Evolutionary conservation across 768 basidiomycete species (phyloP), one percentile per base, ranked within the genome.

Genomic region (Kwoniella pini): DNA sequence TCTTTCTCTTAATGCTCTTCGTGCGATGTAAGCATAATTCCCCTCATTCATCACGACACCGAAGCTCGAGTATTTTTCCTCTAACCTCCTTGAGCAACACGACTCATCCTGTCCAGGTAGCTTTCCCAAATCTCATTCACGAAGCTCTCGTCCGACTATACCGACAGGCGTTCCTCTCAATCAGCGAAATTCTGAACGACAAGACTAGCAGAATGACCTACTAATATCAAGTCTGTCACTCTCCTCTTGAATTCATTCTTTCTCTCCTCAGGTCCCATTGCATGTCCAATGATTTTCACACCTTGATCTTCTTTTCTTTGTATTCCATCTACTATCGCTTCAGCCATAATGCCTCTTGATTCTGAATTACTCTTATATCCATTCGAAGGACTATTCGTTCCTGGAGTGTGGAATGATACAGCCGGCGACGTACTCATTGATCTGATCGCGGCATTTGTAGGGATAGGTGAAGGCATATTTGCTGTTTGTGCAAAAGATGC

Each of bases 111-210:
- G 22, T 55, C 44, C 9, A 65, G 58, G 53, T 73, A 69, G 1
- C 39, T 63, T 24, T 15, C 19, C 71, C 71, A 73, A 12, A 73
- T 31, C 26, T 70, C 67, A 31, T 73, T 64, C 3, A 68, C 67
- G 42, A 73, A 73, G 2, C 45, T 24, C 15, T 59, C 64, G 40
- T 73, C 71, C 26, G 57, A 67, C 71, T 73, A 46, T 22, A 26
- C 11, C 48, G 21, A 30, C 38, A 21, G 5, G n/a, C 39, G 21
- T 24, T 19, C 26, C 6, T 24, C 12, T n/a, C n/a, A n/a, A 43
- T 38, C 3, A 43, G 19, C 39, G 28, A 7, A 43, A 21, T 22
- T 52, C 22, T n/a, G n/a, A n/a, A n/a, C n/a, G n/a, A n/a, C n/a
- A n/a, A n/a, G n/a, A n/a, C n/a, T 17, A 57, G 60, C 51, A 40